These are phyloP conservation scores for Talaromyces stipitatus DNA, from an alignment of 495 filamentous ascomycete species.

Conservation along the genomic window DNA sequence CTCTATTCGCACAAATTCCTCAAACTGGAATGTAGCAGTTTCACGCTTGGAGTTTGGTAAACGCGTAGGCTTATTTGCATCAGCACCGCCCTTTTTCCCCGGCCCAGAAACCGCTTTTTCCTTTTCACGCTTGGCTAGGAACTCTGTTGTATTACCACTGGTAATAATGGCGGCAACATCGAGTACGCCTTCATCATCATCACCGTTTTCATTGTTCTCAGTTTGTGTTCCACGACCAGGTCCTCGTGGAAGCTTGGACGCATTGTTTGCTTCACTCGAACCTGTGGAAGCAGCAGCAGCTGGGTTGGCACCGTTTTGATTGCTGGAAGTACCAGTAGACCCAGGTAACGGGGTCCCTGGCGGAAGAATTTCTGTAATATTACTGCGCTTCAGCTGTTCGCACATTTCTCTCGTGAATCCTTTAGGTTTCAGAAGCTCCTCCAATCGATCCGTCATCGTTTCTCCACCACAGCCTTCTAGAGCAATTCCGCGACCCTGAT, in stretches of 20 bases:
- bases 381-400: constrained; percentile 85
- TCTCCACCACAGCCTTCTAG: constrained; percentile 76
- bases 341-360: constrained; percentile 53
- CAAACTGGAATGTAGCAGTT: constrained; percentile 71
- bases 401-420: constrained; percentile 82
- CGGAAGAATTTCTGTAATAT: constrained; percentile 82
- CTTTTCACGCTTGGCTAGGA: constrained; percentile 82
- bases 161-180: constrained; percentile 92
- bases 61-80: constrained; percentile 44
- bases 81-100: constrained; percentile 50
- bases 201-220: constrained; percentile 39
- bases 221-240: constrained; percentile 44
- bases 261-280: constrained; percentile 27
- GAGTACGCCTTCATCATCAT: constrained; percentile 72
- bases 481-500: constrained; percentile 50
- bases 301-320: constrained; percentile 51
- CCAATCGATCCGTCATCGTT: constrained; percentile 71
- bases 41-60: constrained; percentile 78
- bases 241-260: constrained; percentile 34
- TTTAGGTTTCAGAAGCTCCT: constrained; percentile 58
- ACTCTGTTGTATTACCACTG: constrained; percentile 86
- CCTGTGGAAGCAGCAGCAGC: constrained; percentile 49
- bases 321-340: constrained; percentile 22
- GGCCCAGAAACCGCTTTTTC: constrained; percentile 70
- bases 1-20: constrained; percentile 62